These are phyloP conservation scores for Metschnikowia gelsemii DNA, from an alignment of 805 yeast genomes.

Conservation along the genomic window DNA sequence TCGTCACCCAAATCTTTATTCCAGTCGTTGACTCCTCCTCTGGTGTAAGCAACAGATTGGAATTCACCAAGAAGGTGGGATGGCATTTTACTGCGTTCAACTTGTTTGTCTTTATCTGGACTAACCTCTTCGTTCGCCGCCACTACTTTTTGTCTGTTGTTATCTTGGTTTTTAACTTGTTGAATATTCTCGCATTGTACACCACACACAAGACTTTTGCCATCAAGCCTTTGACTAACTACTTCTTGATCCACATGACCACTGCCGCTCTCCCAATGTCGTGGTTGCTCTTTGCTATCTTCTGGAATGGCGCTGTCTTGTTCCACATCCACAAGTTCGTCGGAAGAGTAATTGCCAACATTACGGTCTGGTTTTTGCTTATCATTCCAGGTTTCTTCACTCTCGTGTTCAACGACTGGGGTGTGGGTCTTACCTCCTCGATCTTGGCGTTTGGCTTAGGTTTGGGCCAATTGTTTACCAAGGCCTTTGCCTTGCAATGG, in stretches of 20 bases:
- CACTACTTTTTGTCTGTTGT: conserved; percentile 60
- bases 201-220: conserved; percentile 59
- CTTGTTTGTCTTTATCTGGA: conserved; percentile 61
- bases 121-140: conserved; percentile 54
- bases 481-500: conserved; percentile 80
- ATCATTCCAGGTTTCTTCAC: conserved; percentile 60
- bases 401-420: conserved; percentile 66
- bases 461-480: conserved; percentile 65
- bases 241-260: conserved; percentile 63
- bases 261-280: conserved; percentile 68
- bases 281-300: conserved; percentile 70
- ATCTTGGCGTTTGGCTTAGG: conserved; percentile 65
- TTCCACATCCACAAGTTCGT: conserved; percentile 59
- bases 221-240: conserved; percentile 50
- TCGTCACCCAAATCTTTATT: conserved; percentile 45
- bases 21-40: conserved; percentile 26
- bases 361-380: conserved; percentile 76
- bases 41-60: conserved; percentile 20
- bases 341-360: conserved; percentile 68
- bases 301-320: conserved; percentile 84
- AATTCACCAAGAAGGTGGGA: conserved; percentile 44
- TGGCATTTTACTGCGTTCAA: conserved; percentile 67
- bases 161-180: conserved; percentile 56
- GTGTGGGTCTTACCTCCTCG: conserved; percentile 58
- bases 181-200: conserved; percentile 57